Evolutionary conservation across 2,329 filamentous ascomycete species (phyloP).

Genomic region (Alternaria sp.): DNA sequence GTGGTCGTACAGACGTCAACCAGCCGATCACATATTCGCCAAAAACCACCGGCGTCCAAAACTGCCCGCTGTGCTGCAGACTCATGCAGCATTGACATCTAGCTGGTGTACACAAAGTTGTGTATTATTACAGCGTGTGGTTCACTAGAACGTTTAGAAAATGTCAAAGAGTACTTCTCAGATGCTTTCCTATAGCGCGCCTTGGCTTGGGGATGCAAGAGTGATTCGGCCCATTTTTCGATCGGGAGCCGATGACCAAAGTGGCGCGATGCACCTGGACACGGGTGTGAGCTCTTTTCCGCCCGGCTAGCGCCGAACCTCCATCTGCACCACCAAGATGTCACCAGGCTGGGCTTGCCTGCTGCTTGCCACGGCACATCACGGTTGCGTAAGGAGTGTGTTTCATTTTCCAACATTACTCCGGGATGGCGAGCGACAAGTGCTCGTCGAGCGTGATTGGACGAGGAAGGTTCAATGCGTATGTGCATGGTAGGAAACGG

Average conservation of each 20-base stretch:
- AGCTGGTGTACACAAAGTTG: background rate
- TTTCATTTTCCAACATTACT: conserved; percentile 1
- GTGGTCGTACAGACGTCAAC: background rate
- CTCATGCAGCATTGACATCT: background rate
- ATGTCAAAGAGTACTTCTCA: no score
- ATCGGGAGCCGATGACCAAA: background rate
- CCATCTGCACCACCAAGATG: background rate
- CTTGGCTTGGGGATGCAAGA: background rate
- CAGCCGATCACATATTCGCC: background rate
- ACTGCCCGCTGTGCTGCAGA: background rate
- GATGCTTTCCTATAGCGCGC: background rate
- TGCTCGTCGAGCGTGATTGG: background rate
- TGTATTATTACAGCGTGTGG: no score
- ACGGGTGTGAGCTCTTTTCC: conserved; percentile 14
- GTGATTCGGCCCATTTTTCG: background rate
- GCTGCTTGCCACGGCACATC: conserved; percentile 10
- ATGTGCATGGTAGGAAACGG: background rate
- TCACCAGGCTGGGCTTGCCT: background rate
- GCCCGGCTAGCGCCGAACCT: conserved; percentile 1
- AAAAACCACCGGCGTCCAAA: background rate
- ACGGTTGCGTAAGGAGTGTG: conserved; percentile 5
- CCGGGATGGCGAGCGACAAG: background rate
- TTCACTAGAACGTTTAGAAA: no score
- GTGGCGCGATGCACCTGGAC: background rate
- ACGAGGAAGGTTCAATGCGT: background rate